Conservation (phyloP, 306 rosid genomes). For the Fragaria iinumae region DNA sequence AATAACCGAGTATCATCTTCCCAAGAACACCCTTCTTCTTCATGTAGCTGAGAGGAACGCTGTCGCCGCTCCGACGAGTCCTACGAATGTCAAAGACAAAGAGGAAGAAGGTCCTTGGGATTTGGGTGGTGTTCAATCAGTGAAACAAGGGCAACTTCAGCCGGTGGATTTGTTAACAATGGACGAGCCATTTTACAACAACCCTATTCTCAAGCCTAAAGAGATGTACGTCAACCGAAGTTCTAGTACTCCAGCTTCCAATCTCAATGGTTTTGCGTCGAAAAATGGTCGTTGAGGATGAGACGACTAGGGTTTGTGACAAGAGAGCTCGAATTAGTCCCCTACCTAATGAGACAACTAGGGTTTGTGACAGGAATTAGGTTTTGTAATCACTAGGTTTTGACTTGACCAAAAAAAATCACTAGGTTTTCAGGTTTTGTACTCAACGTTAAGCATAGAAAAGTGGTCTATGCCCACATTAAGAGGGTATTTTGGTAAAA, state of each 20-base stretch:
- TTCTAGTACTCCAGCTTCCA: neutral
- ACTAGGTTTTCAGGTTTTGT: too few species aligned
- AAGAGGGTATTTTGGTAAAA: too few species aligned
- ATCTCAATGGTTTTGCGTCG: too few species aligned
- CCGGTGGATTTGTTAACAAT: neutral
- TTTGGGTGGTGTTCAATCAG: neutral
- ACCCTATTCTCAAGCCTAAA: neutral
- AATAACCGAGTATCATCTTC: neutral
- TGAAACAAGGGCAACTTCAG: neutral
- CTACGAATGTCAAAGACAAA: neutral
- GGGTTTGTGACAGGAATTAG: too few species aligned
- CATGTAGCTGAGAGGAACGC: slow-evolving; percentile 12
- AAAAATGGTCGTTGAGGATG: neutral
- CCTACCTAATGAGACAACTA: neutral
- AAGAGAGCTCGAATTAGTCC: neutral
- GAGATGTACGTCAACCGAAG: neutral
- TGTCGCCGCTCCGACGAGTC: neutral
- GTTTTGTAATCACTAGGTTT: too few species aligned
- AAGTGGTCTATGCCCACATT: too few species aligned
- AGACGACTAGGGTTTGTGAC: neutral
- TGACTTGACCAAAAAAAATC: too few species aligned
- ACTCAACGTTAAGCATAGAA: too few species aligned
- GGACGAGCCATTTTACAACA: neutral
- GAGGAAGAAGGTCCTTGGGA: neutral
- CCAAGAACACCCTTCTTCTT: neutral